Conservation (phyloP, 192 early-diverging fungal species). For the Coemansia sp. region DNA sequence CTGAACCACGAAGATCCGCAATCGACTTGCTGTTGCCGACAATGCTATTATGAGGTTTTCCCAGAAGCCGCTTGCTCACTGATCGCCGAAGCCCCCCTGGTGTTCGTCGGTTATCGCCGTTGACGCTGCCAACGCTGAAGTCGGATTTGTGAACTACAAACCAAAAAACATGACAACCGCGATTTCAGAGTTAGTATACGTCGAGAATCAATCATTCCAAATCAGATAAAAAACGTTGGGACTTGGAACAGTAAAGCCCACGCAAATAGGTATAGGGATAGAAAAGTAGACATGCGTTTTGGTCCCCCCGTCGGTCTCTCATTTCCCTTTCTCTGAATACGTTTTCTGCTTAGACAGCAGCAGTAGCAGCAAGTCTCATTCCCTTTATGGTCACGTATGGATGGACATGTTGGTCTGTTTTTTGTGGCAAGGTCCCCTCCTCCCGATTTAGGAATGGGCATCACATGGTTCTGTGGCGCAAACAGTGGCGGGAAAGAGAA, state of each 20-base stretch:
- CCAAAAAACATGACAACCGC: not conserved
- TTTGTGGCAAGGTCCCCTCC: no score
- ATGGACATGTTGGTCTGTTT: no score
- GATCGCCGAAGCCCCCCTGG: conserved; percentile 34
- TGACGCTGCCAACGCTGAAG: conserved; percentile 11
- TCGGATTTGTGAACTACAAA: conserved; percentile 19
- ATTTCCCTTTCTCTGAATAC: no score
- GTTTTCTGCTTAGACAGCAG: no score
- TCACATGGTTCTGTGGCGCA: not conserved
- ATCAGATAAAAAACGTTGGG: not conserved
- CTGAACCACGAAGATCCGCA: conserved; percentile 17
- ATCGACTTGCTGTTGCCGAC: conserved; percentile 15
- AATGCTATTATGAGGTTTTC: conserved; percentile 3
- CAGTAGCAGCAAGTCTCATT: no score
- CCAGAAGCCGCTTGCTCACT: conserved; percentile 25
- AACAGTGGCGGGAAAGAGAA: not conserved
- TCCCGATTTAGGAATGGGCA: not conserved
- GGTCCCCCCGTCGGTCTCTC: no score
- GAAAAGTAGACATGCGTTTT: no score
- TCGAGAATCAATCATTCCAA: not conserved
- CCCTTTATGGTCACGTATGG: no score
- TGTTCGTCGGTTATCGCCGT: conserved; percentile 10
- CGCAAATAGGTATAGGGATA: no score
- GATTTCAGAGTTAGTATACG: not conserved
- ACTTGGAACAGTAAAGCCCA: no score